These are phyloP conservation scores for Tirmania nivea DNA, from an alignment of 495 filamentous ascomycete genomes.

Conservation along the genomic window DNA sequence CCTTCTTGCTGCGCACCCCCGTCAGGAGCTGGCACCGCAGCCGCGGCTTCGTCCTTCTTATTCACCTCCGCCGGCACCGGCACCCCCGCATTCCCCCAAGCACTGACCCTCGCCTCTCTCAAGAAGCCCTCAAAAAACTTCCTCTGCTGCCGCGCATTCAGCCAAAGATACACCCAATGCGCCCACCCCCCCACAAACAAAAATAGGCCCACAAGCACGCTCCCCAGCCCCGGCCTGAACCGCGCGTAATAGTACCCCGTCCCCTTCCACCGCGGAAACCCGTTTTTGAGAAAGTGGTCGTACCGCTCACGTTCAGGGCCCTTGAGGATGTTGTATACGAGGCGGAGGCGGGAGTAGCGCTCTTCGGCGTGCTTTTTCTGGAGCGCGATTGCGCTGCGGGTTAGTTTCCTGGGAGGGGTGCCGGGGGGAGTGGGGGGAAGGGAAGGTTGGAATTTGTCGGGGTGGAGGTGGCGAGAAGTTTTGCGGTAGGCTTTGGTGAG, in stretches of 20 bases:
- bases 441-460: conserved; percentile 70
- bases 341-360: conserved; percentile 58
- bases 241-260: conserved; percentile 95
- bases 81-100: conserved; percentile 53
- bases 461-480: conserved; percentile 60
- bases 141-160: conserved; percentile 69
- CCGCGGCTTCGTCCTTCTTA: conserved; percentile 3
- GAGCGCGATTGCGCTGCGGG: conserved; percentile 41
- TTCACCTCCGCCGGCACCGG: conserved; percentile 21
- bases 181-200: conserved; percentile 60
- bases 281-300: conserved; percentile 82
- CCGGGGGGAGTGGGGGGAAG: conserved; percentile 31
- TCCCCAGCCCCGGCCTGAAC: conserved; percentile 71
- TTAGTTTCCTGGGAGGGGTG: conserved; percentile 29
- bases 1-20: conserved; percentile 27
- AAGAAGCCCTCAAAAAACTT: conserved; percentile 85
- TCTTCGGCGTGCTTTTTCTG: conserved; percentile 39
- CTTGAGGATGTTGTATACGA: conserved; percentile 66
- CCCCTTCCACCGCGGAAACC: conserved; percentile 88
- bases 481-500: conserved; percentile 87
- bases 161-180: conserved; percentile 64
- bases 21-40: conserved; percentile 22
- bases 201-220: conserved; percentile 66
- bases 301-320: conserved; percentile 66
- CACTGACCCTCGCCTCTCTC: conserved; percentile 62